These are phyloP conservation scores for Gynandropsis gynandra DNA, from an alignment of 345 rosid genomes.

Conservation along the genomic window DNA sequence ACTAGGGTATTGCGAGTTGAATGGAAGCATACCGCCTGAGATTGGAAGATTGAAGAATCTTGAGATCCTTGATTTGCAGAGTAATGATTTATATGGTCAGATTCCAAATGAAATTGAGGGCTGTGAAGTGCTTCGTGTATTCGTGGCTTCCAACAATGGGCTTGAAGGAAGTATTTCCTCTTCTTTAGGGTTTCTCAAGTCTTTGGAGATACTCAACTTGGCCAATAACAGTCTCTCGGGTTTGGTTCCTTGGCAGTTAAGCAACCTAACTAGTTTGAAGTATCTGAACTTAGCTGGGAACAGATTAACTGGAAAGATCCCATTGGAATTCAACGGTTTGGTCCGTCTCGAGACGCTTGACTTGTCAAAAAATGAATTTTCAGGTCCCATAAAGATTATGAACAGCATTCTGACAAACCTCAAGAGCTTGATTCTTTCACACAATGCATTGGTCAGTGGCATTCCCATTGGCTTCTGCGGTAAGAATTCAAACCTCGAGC, in stretches of 20 bases:
- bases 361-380: slow-evolving; percentile 58
- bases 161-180: slow-evolving; percentile 63
- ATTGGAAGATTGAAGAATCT: slow-evolving; percentile 60
- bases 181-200: slow-evolving; percentile 43
- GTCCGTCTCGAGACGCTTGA: slow-evolving; percentile 48
- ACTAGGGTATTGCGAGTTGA: slow-evolving; percentile 53
- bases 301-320: slow-evolving; percentile 49
- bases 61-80: slow-evolving; percentile 42
- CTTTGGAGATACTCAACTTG: slow-evolving; percentile 52
- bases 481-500: slow-evolving; percentile 39
- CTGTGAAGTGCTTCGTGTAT: slow-evolving; percentile 39
- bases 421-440: slow-evolving; percentile 34
- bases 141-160: slow-evolving; percentile 51
- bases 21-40: slow-evolving; percentile 66
- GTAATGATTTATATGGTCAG: slow-evolving; percentile 48
- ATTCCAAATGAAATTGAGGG: slow-evolving; percentile 52
- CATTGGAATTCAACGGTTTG: slow-evolving; percentile 44
- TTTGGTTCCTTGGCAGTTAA: slow-evolving; percentile 49
- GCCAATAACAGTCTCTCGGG: slow-evolving; percentile 72
- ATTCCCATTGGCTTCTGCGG: slow-evolving; percentile 52
- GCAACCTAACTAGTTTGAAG: slow-evolving; percentile 42
- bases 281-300: slow-evolving; percentile 56
- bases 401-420: slow-evolving; percentile 41
- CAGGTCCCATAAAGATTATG: slow-evolving; percentile 45
- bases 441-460: slow-evolving; percentile 47